Percentiles rank a stretch among this genome's conserved stretches.
phyloP scores from a whole-genome alignment of 192 early-diverging fungal genomes.

The Backusella westeae region DNA sequence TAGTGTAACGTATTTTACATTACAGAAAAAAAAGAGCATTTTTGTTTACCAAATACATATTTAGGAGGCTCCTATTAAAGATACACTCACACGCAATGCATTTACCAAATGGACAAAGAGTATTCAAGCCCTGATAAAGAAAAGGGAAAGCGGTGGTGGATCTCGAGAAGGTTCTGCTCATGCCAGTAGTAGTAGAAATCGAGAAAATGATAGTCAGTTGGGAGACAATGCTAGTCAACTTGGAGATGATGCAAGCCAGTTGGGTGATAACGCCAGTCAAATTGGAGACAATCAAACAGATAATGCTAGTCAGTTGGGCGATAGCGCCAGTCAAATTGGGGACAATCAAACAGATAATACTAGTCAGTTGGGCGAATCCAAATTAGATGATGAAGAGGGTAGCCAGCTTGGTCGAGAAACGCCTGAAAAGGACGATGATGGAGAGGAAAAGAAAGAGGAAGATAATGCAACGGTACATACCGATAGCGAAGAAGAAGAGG shows the following conservation, averaged over 20 bases:
- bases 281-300: not conserved
- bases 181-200: not conserved
- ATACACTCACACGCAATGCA: slow-evolving; percentile 3
- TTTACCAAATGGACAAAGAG: not conserved
- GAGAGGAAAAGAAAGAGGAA: not conserved
- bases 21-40: not conserved
- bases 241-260: not conserved
- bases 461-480: not conserved
- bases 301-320: not conserved
- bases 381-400: not conserved
- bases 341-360: not conserved
- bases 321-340: not conserved
- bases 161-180: not conserved
- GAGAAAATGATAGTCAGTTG: not conserved
- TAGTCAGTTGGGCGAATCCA: not conserved
- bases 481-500: not conserved
- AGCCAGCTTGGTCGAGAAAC: not conserved
- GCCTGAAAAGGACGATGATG: not conserved
- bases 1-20: slow-evolving; percentile 27
- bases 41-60: not conserved
- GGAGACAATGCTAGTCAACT: not conserved
- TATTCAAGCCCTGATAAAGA: not conserved
- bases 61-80: slow-evolving; percentile 5
- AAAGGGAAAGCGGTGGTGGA: not conserved
- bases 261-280: not conserved